phyloP scores from a whole-genome alignment of 2,329 filamentous ascomycete genomes.

The Cercospora berteroae region DNA sequence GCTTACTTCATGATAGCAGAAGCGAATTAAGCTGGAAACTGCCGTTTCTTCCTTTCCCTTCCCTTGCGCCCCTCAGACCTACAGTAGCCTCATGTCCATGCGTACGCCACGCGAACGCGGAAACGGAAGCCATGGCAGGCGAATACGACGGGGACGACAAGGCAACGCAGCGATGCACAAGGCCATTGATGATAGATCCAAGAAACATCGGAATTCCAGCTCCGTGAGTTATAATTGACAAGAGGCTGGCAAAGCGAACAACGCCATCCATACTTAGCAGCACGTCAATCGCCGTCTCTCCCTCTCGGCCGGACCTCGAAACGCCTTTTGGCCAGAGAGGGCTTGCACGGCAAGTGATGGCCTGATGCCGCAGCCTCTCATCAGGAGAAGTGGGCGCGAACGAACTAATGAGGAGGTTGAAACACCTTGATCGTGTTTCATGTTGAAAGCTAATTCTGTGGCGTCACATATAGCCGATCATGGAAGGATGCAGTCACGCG shows the following conservation, averaged over 20 bases:
- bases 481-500: neutral
- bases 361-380: neutral
- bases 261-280: neutral
- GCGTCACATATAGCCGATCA: neutral
- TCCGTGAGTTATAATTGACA: neutral
- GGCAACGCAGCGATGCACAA: too few species aligned
- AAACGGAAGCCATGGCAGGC: neutral
- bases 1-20: neutral
- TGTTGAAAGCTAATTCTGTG: neutral
- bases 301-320: neutral
- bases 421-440: neutral
- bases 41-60: neutral
- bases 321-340: neutral
- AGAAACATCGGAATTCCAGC: neutral
- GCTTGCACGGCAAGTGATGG: neutral
- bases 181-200: too few species aligned
- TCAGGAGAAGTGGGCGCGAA: neutral
- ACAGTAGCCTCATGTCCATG: neutral
- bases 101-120: neutral
- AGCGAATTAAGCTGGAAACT: neutral
- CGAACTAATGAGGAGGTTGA: neutral
- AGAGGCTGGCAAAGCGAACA: neutral
- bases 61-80: neutral
- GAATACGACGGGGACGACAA: neutral
- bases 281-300: neutral